Percentiles rank a stretch among this genome's conserved stretches.
phyloP scores from a whole-genome alignment of 805 yeast genomes.

The Kluyveromyces dobzhanskii region DNA sequence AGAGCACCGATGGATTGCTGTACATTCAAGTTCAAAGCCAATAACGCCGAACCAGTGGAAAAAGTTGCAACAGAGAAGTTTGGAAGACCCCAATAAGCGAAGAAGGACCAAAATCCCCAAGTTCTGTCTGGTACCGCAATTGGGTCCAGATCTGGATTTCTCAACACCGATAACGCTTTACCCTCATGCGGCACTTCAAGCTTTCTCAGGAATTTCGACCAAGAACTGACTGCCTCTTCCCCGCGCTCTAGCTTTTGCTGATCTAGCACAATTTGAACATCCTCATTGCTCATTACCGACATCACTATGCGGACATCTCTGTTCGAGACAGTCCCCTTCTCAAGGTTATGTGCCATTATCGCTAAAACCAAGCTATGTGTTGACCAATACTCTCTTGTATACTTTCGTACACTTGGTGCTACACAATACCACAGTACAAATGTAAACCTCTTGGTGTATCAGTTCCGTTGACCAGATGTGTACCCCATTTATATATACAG shows the following conservation, averaged over 20 bases:
- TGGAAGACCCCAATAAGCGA: constrained; percentile 32
- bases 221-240: constrained; percentile 5
- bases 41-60: constrained; percentile 28
- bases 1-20: constrained; percentile 26
- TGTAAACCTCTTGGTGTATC: too few species aligned
- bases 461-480: too few species aligned
- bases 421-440: neutral
- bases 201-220: constrained; percentile 8
- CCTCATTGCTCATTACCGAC: constrained; percentile 10
- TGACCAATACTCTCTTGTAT: neutral
- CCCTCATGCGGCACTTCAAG: constrained; percentile 25
- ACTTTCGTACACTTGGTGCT: neutral
- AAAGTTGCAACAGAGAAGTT: constrained; percentile 32
- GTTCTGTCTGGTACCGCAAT: constrained; percentile 30
- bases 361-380: neutral
- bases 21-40: constrained; percentile 22
- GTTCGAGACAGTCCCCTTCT: constrained; percentile 6
- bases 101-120: constrained; percentile 30
- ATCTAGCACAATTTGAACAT: constrained; percentile 9
- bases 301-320: constrained; percentile 5
- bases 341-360: neutral
- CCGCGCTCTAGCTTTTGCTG: constrained; percentile 8
- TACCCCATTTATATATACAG: too few species aligned
- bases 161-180: constrained; percentile 23
- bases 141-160: constrained; percentile 34